Evolutionary conservation across 805 yeast species (phyloP).

Genomic region (Myxozyma sirexii): DNA sequence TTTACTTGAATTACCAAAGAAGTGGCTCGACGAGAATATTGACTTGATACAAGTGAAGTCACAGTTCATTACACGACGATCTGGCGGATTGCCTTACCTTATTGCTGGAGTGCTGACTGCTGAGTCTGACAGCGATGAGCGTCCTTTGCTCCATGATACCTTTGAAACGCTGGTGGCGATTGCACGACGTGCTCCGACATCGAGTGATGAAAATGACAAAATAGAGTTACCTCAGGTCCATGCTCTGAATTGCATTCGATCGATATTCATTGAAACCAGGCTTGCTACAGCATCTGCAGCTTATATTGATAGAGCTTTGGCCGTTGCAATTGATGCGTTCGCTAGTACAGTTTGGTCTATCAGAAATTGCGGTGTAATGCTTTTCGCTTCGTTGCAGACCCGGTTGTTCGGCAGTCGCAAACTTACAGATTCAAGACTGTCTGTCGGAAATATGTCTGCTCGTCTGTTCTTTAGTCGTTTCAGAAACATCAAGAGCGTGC

Average conservation of each 20-base stretch:
- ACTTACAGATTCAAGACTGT: slow-evolving; percentile 37
- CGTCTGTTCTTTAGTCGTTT: slow-evolving; percentile 71
- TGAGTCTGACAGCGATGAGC: slow-evolving; percentile 40
- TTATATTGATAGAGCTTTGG: slow-evolving; percentile 60
- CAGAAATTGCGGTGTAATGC: slow-evolving; percentile 90
- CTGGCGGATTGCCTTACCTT: slow-evolving; percentile 88
- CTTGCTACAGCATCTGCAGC: slow-evolving; percentile 57
- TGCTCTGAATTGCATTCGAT: slow-evolving; percentile 83
- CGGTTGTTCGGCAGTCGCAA: slow-evolving; percentile 70
- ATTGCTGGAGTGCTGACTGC: slow-evolving; percentile 74
- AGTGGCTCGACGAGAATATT: slow-evolving; percentile 66
- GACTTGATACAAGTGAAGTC: slow-evolving; percentile 55
- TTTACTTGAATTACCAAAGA: slow-evolving; percentile 48
- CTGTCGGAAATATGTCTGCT: slow-evolving; percentile 51
- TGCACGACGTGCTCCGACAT: slow-evolving; percentile 54
- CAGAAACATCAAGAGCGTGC: slow-evolving; percentile 53
- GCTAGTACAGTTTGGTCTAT: slow-evolving; percentile 77
- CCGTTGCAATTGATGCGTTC: slow-evolving; percentile 64
- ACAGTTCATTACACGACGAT: slow-evolving; percentile 80
- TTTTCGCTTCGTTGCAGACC: slow-evolving; percentile 81
- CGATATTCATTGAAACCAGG: slow-evolving; percentile 70
- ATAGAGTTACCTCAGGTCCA: slow-evolving; percentile 89
- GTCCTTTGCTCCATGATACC: slow-evolving; percentile 52
- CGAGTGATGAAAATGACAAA: slow-evolving; percentile 56
- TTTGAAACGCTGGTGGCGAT: slow-evolving; percentile 56